Conservation (phyloP, 1,284 basidiomycete species). For the Quambalaria eucalypti region DNA sequence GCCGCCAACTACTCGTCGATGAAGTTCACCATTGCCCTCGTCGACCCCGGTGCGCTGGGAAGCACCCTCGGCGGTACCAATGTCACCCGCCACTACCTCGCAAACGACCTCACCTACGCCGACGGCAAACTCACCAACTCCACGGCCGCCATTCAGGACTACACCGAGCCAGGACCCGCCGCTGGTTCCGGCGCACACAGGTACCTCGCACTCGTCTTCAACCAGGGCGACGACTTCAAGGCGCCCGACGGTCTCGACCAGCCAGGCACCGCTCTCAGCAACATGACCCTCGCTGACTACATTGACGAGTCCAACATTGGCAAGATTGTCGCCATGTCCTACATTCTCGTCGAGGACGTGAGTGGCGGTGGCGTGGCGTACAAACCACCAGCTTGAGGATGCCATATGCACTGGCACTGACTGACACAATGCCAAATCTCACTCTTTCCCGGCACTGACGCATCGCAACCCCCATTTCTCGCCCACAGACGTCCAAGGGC, state of each 20-base stretch:
- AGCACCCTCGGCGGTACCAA: not conserved
- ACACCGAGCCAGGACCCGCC: conserved; percentile 2
- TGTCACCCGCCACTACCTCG: conserved; percentile 4
- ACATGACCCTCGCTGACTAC: conserved; percentile 3
- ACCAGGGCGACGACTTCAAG: not conserved
- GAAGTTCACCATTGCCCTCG: not conserved
- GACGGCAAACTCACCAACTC: conserved; percentile 2
- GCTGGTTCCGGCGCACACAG: conserved; percentile 3
- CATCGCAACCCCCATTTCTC: not conserved
- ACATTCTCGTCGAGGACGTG: conserved; percentile 5
- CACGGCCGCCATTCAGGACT: conserved; percentile 1
- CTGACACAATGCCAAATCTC: not conserved
- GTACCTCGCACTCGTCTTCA: conserved; percentile 4
- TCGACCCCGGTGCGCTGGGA: not conserved
- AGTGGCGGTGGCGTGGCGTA: not conserved
- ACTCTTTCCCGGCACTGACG: not conserved
- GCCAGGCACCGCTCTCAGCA: not conserved
- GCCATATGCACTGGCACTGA: not conserved
- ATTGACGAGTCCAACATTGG: conserved; percentile 6
- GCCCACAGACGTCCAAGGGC: not conserved
- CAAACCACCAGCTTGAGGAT: not conserved
- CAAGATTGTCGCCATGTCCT: conserved; percentile 9
- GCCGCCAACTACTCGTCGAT: not conserved
- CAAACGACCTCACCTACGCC: conserved; percentile 1
- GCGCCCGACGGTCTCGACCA: not conserved